These are phyloP conservation scores for Astraeus odoratus DNA, from an alignment of 768 basidiomycete species.

Conservation along the genomic window DNA sequence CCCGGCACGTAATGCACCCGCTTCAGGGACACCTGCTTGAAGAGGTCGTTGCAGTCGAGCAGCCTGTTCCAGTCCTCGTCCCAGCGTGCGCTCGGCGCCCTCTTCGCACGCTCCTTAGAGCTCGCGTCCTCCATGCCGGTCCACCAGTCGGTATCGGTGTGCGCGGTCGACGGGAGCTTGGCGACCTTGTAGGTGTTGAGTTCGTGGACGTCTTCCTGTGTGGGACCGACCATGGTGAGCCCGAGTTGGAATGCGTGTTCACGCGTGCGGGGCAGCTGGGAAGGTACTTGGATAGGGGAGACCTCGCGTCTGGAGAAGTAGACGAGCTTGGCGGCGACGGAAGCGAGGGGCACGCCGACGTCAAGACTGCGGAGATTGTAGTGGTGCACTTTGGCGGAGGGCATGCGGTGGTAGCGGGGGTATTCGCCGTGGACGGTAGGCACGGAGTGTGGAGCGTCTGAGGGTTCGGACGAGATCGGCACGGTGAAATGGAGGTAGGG, in stretches of 20 bases:
- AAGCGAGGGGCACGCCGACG: conserved; percentile 37
- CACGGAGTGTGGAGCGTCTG: conserved; percentile 22
- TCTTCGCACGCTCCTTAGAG: conserved; percentile 19
- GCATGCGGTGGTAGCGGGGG: conserved; percentile 35
- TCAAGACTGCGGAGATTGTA: conserved; percentile 26
- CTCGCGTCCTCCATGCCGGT: conserved; percentile 16
- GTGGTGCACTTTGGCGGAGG: conserved; percentile 25
- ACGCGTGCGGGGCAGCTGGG: conserved; percentile 27
- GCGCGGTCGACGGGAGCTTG: conserved; percentile 15
- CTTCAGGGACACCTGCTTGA: conserved; percentile 19
- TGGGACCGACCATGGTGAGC: conserved; percentile 32
- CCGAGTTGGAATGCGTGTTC: conserved; percentile 22
- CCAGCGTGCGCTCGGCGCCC: conserved; percentile 37
- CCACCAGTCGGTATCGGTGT: conserved; percentile 17
- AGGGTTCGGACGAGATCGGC: conserved; percentile 32
- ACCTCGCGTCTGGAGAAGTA: conserved; percentile 55
- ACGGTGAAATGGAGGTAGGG: conserved; percentile 56
- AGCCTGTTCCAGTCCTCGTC: conserved; percentile 56
- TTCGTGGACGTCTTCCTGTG: conserved; percentile 54
- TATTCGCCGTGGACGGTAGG: conserved; percentile 38
- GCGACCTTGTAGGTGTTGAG: conserved; percentile 40
- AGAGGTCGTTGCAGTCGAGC: conserved; percentile 38
- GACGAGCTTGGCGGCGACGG: conserved; percentile 54
- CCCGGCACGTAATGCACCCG: conserved; percentile 43
- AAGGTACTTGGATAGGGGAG: conserved; percentile 36